phyloP scores from a whole-genome alignment of 306 rosid genomes.

The Coriaria nepalensis region DNA sequence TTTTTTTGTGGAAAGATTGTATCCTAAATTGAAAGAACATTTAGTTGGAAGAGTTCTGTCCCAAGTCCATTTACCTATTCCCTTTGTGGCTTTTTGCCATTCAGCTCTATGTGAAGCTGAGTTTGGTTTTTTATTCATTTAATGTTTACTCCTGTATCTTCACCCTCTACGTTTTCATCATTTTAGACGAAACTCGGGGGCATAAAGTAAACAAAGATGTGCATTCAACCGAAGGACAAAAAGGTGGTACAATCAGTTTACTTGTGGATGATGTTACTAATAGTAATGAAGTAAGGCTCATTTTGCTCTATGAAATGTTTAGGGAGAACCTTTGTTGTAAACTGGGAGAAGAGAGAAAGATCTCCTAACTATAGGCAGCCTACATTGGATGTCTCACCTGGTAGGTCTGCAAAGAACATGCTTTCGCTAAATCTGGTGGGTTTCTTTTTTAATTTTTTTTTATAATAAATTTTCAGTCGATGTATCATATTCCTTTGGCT shows the following conservation, averaged over 20 bases:
- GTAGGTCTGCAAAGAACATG: slow-evolving; percentile 37
- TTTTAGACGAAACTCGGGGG: slow-evolving; percentile 53
- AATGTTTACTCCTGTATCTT: not conserved
- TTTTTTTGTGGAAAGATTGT: no score
- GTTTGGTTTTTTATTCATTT: no score
- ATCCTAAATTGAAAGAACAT: no score
- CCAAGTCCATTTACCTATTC: no score
- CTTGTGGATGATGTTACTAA: slow-evolving; percentile 15
- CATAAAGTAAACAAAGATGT: slow-evolving; percentile 53
- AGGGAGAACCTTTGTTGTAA: slow-evolving; percentile 64
- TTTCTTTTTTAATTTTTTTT: no score
- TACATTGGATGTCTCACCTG: slow-evolving; percentile 37
- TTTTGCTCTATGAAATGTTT: slow-evolving; percentile 14
- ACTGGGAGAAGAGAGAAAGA: slow-evolving; percentile 79
- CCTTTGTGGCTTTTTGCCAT: no score
- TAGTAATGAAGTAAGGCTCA: slow-evolving; percentile 11
- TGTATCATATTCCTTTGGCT: slow-evolving; percentile 5
- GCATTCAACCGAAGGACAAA: slow-evolving; percentile 45
- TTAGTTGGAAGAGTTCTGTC: no score
- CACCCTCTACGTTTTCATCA: slow-evolving; percentile 4
- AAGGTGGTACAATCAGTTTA: slow-evolving; percentile 44
- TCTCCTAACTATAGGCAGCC: slow-evolving; percentile 50
- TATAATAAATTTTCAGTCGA: no score
- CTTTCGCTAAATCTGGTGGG: slow-evolving; percentile 47
- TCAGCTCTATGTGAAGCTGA: no score